These are phyloP conservation scores for Pseudocercospora vitis DNA, from an alignment of 2,329 filamentous ascomycete species.

Conservation along the genomic window DNA sequence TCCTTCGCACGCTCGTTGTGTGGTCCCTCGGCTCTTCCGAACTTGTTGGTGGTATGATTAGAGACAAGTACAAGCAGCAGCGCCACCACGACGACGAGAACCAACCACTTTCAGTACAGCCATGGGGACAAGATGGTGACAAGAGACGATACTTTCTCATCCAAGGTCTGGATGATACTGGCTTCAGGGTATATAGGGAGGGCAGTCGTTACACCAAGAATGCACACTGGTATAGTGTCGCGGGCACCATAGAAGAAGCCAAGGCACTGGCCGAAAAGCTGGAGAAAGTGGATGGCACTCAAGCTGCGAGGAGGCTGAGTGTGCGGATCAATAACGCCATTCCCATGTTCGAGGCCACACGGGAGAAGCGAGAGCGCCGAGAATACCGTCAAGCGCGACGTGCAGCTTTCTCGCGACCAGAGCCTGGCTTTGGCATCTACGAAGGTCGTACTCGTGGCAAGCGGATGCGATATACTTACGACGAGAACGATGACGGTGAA, in stretches of 20 bases:
- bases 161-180: conserved; percentile 90
- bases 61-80: conserved; percentile 82
- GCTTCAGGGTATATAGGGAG: conserved; percentile 91
- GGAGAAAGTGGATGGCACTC: conserved; percentile 72
- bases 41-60: conserved; percentile 74
- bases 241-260: conserved; percentile 85
- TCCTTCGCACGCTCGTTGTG: conserved; percentile 78
- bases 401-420: conserved; percentile 81
- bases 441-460: conserved; percentile 96
- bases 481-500: conserved; percentile 74
- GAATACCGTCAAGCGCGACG: conserved; percentile 87
- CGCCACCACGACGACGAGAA: conserved; percentile 77
- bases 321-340: conserved; percentile 77
- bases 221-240: conserved; percentile 85
- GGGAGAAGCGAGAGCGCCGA: conserved; percentile 92
- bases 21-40: conserved; percentile 93
- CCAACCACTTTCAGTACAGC: conserved; percentile 83
- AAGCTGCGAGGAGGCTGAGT: conserved; percentile 74
- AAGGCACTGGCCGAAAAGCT: conserved; percentile 73
- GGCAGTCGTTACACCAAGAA: conserved; percentile 76
- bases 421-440: conserved; percentile 88
- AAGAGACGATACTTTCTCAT: conserved; percentile 92
- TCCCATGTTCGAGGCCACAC: conserved; percentile 86
- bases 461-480: conserved; percentile 93
- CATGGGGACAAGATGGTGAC: conserved; percentile 86